phyloP scores from a whole-genome alignment of 306 rosid genomes.

The Hylodesmum podocarpum region DNA sequence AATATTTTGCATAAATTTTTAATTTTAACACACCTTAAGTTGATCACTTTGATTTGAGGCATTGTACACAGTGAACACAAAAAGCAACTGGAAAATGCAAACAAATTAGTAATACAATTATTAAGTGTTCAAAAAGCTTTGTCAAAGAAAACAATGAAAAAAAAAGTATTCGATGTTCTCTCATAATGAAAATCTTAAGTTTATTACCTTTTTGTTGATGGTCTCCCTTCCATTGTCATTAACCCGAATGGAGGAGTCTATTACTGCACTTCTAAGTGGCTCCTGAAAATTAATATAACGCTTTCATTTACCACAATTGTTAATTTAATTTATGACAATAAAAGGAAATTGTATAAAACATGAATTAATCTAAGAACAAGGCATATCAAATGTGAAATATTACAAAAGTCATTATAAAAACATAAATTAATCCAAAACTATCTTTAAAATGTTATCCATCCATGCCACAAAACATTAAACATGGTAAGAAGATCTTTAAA shows the following conservation, averaged over 20 bases:
- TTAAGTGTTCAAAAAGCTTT: background rate
- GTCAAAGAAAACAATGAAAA: background rate
- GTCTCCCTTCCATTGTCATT: slow-evolving; percentile 82
- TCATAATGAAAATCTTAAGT: background rate
- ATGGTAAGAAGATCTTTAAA: background rate
- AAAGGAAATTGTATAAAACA: background rate
- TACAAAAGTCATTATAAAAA: background rate
- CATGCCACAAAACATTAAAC: background rate
- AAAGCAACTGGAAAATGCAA: slow-evolving; percentile 55
- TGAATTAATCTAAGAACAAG: background rate
- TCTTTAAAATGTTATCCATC: background rate
- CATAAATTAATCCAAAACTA: background rate
- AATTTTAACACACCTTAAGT: slow-evolving; percentile 66
- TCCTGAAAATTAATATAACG: slow-evolving; percentile 49
- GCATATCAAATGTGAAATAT: background rate
- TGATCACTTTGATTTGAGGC: slow-evolving; percentile 66
- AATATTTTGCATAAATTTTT: slow-evolving; percentile 2
- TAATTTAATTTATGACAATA: background rate
- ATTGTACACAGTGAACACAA: slow-evolving; percentile 68
- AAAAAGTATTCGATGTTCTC: background rate
- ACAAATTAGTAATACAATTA: slow-evolving; percentile 14
- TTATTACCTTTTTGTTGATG: slow-evolving; percentile 60
- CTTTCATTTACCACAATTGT: slow-evolving; percentile 6
- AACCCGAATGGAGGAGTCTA: slow-evolving; percentile 70
- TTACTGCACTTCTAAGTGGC: slow-evolving; percentile 74